phyloP scores from a whole-genome alignment of 1,139 yeast species.

The Yarrowia galli region DNA sequence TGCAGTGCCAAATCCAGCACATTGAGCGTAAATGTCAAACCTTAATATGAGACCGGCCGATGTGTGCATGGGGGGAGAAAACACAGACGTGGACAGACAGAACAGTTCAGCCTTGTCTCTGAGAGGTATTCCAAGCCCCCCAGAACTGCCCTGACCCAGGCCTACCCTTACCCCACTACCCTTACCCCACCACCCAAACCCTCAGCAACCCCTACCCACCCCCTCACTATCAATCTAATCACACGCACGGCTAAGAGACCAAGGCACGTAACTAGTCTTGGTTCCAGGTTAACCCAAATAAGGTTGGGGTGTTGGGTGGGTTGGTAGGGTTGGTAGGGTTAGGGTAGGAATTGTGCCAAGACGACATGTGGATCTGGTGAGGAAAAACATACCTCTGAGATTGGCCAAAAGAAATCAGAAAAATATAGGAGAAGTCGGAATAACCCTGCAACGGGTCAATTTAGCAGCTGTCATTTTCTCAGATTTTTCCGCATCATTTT shows the following conservation, averaged over 20 bases:
- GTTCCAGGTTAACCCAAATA: neutral
- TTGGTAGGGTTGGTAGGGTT: neutral
- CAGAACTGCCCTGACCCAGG: neutral
- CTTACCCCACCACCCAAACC: neutral
- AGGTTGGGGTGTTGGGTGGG: neutral
- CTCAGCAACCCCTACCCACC: neutral
- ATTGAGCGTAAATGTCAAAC: too few relatives aligned
- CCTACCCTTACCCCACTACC: neutral
- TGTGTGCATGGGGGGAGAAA: too few relatives aligned
- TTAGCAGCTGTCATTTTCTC: neutral
- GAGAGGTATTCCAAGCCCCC: neutral
- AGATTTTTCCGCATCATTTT: neutral
- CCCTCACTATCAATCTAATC: neutral
- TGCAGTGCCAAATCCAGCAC: too few relatives aligned
- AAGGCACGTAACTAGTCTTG: constrained; percentile 6
- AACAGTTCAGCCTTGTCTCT: too few relatives aligned
- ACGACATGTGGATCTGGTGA: neutral
- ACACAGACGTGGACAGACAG: too few relatives aligned
- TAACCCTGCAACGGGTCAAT: too few relatives aligned
- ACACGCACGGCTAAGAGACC: constrained; percentile 9
- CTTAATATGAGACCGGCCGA: too few relatives aligned
- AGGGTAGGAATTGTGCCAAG: too few relatives aligned
- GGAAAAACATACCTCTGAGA: too few relatives aligned
- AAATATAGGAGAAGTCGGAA: neutral
- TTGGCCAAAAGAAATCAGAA: too few relatives aligned